These are phyloP conservation scores for Aspergillus candidus DNA, from an alignment of 2,329 filamentous ascomycete genomes.

Conservation along the genomic window DNA sequence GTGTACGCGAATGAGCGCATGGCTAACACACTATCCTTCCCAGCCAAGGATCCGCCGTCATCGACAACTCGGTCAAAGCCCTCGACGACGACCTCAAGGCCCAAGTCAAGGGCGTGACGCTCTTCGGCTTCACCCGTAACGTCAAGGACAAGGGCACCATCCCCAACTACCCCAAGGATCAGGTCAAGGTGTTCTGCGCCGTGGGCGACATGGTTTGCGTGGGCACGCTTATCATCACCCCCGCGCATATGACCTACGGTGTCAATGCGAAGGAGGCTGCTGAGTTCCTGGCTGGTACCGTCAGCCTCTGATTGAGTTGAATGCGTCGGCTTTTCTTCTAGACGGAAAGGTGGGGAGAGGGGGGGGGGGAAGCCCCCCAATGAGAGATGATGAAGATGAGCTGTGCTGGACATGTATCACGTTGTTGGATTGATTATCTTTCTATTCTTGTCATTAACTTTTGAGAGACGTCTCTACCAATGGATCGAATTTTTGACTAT, in stretches of 20 bases:
- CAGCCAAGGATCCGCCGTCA: constrained; percentile 41
- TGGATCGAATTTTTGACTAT: no score
- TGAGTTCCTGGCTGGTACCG: constrained; percentile 7
- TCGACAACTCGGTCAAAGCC: constrained; percentile 36
- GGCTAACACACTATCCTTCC: constrained; percentile 10
- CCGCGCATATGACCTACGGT: constrained; percentile 13
- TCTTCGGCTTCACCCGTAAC: constrained; percentile 34
- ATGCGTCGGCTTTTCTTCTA: no score
- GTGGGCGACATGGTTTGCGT: constrained; percentile 14
- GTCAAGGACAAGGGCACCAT: constrained; percentile 13
- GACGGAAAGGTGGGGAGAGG: no score
- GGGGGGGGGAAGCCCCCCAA: no score
- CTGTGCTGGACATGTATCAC: no score
- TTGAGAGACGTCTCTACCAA: no score
- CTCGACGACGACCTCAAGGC: constrained; percentile 18
- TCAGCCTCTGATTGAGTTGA: no score
- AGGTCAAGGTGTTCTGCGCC: constrained; percentile 15
- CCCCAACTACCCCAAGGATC: constrained; percentile 14
- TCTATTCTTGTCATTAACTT: no score
- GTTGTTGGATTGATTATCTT: no score
- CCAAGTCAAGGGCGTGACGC: constrained; percentile 36
- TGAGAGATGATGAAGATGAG: no score
- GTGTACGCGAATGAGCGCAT: no score
- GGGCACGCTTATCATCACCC: constrained; percentile 12
- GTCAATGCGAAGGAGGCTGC: constrained; percentile 10